Percentiles rank a stretch among this genome's conserved stretches.
Evolutionary conservation across 805 yeast genomes (phyloP).

Genomic region (Metschnikowia drakensbergensis): DNA sequence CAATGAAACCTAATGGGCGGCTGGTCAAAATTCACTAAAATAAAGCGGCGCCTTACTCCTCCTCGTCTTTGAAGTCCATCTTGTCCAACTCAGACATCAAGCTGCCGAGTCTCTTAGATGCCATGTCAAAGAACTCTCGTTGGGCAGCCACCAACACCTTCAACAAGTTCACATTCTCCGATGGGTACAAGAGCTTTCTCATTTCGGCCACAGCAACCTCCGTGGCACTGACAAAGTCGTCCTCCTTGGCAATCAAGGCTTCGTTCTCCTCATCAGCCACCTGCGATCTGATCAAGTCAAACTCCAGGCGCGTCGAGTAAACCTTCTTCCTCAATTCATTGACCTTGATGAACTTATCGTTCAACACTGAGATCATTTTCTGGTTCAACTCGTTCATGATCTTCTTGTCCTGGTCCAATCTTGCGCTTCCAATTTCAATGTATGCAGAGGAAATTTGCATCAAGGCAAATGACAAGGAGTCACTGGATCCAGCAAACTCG

Average conservation of each 20-base stretch:
- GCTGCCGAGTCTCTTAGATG: slow-evolving; percentile 32
- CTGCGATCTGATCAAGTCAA: slow-evolving; percentile 67
- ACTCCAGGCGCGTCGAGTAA: slow-evolving; percentile 62
- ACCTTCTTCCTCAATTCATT: slow-evolving; percentile 61
- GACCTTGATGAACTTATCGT: slow-evolving; percentile 58
- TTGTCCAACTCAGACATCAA: slow-evolving; percentile 31
- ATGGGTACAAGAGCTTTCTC: slow-evolving; percentile 67
- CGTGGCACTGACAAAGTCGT: slow-evolving; percentile 75
- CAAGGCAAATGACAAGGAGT: slow-evolving; percentile 52
- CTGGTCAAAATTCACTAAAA: not conserved
- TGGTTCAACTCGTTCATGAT: slow-evolving; percentile 57
- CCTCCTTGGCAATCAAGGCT: slow-evolving; percentile 59
- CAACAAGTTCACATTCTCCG: slow-evolving; percentile 58
- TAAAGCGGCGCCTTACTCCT: slow-evolving; percentile 16
- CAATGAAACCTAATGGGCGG: not conserved
- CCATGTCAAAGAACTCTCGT: slow-evolving; percentile 50
- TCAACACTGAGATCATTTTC: slow-evolving; percentile 49
- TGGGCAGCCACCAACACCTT: slow-evolving; percentile 69
- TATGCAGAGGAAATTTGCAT: slow-evolving; percentile 54
- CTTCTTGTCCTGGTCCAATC: slow-evolving; percentile 66
- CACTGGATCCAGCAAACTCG: slow-evolving; percentile 41
- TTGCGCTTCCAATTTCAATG: slow-evolving; percentile 59
- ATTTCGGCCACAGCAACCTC: slow-evolving; percentile 74
- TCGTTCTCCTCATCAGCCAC: slow-evolving; percentile 43
- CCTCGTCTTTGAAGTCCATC: slow-evolving; percentile 35